Evolutionary conservation across 208 protist species (phyloP), one percentile per base, ranked within the genome.

Genomic region (Naegleria gruberi): DNA sequence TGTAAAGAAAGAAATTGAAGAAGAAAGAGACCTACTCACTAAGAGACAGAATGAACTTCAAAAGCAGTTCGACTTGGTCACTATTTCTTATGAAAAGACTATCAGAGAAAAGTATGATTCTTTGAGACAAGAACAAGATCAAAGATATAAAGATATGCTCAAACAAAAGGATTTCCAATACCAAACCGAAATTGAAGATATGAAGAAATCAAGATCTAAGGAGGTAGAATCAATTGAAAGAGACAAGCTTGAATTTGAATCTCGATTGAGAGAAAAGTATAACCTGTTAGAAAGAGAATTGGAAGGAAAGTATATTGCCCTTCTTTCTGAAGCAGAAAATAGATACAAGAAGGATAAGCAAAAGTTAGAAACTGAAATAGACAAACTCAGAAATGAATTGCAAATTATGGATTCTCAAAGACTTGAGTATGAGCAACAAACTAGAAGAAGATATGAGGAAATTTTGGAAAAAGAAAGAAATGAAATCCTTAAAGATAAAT

Each of bases 31-130:
- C 0, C 1, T 23, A 41, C n/a, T 87, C 17, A 10, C 41, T 40
- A 46, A 37, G 17, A 45, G 19, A 30, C 6, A 55, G 34, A 0
- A 55, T 37, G 83, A 87, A 55, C 0, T 41, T 34, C 41, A 87
- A 45, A 87, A 55, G n/a, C 19, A 87, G 37, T 41, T 87, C 8
- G 83, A 87, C 19, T 2, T 55, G 3, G 23, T 57, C 2, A 19
- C 12, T n/a, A 10, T 87, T 15, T 3, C 8, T 23, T 87, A 87
- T 40, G 83, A 87, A 55, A 87, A 87, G 15, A 41, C 41, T 10
- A 87, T 87, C 40, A 15, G 83, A 40, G 83, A 87, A 45, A 87
- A 87, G 12, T 87, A 87, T 55, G 83, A 87, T 55, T 8, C 51
- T 40, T 34, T 87, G 8, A 45, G 55, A 41, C 23, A 47, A 55